Evolutionary conservation across 352 stramenopile species (phyloP).

Genomic region (Albugo laibachii): DNA sequence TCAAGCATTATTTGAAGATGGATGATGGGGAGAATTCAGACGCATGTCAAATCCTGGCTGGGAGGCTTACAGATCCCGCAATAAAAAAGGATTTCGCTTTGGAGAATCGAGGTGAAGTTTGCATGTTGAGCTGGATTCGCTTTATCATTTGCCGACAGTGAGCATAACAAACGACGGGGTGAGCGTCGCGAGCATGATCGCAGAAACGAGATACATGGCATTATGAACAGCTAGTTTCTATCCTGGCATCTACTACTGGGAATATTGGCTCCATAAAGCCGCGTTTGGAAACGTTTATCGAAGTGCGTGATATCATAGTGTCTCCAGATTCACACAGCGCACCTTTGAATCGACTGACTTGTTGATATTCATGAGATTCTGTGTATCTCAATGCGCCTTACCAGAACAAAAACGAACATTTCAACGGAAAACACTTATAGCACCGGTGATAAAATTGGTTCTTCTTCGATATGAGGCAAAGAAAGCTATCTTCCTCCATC

Average conservation of each 20-base stretch:
- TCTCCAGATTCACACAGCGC: conserved; percentile 56
- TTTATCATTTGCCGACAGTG: conserved; percentile 65
- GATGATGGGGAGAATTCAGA: neutral
- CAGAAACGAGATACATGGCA: conserved; percentile 68
- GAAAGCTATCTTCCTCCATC: conserved; percentile 96
- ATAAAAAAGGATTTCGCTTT: conserved; percentile 35
- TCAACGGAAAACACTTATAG: conserved; percentile 81
- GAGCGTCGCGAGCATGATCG: conserved; percentile 61
- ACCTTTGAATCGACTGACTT: conserved; percentile 54
- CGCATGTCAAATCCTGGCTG: conserved; percentile 18
- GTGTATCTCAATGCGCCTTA: conserved; percentile 94
- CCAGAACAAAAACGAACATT: conserved; percentile 77
- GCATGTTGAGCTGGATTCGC: conserved; percentile 54
- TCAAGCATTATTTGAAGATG: conserved; percentile 31
- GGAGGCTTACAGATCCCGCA: conserved; percentile 33
- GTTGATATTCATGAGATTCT: conserved; percentile 90
- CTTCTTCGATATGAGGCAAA: conserved; percentile 95
- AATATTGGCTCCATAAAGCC: conserved; percentile 92
- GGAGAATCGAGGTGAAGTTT: conserved; percentile 37
- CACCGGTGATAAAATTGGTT: conserved; percentile 94
- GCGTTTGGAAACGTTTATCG: conserved; percentile 96
- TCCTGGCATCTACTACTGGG: conserved; percentile 95
- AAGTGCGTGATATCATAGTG: conserved; percentile 82
- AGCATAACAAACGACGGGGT: conserved; percentile 51
- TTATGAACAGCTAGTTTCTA: conserved; percentile 73